These are phyloP conservation scores for Solanum habrochaites DNA, from an alignment of 257 asterid species.

Conservation along the genomic window DNA sequence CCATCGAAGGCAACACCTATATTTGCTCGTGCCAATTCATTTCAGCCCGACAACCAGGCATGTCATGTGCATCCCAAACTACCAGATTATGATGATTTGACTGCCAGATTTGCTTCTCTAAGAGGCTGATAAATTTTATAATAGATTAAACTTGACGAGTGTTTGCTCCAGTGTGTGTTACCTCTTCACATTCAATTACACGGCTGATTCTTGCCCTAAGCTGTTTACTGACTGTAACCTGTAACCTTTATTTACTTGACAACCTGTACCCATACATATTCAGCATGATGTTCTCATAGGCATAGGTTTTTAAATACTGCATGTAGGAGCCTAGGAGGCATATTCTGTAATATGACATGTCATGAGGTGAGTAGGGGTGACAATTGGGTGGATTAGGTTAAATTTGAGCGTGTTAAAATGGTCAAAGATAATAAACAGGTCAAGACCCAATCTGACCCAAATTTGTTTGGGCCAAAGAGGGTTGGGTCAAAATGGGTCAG, in stretches of 20 bases:
- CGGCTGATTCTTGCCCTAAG: not conserved
- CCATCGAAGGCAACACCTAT: constrained; percentile 32
- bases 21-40: constrained; percentile 54
- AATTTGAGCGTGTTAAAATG: not conserved
- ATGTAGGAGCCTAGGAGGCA: not conserved
- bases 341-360: not conserved
- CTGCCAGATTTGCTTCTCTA: constrained; percentile 82
- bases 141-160: not conserved
- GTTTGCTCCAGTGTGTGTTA: not conserved
- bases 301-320: not conserved
- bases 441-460: not conserved
- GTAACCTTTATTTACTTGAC: not conserved
- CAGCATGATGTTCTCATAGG: not conserved
- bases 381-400: not conserved
- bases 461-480: not conserved
- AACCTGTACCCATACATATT: not conserved
- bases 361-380: not conserved
- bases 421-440: not conserved
- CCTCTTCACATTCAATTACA: not conserved
- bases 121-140: constrained; percentile 35
- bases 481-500: not conserved
- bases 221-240: not conserved
- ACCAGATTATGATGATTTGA: constrained; percentile 90
- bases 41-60: constrained; percentile 68
- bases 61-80: constrained; percentile 88